Base-by-base conservation (phyloP, 2,329 filamentous ascomycete genomes). In the Claviceps sp. region DNA sequence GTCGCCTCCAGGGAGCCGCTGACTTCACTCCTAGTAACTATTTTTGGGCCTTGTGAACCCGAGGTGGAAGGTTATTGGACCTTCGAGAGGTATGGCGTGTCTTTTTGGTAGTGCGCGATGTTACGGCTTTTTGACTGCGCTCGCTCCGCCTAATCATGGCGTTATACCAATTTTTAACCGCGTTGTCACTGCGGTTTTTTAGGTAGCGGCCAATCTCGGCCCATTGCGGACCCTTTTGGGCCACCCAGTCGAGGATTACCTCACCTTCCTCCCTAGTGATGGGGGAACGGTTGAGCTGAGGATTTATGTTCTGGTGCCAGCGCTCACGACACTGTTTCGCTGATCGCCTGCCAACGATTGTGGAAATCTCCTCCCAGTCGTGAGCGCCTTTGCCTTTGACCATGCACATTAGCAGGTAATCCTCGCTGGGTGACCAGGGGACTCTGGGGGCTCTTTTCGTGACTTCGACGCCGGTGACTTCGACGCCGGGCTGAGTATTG, bases 81-180 rank as follows among this genome's bases (percentile, higher is more conserved):
- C 22, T 22, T 22, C 22, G 22, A 22, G 22, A 22, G 22, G 22
- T 1, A 22, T 22, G 22, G n/a, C 18, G 8, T 4, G 13, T 11
- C 2, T 7, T 11, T 14, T 7, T 13, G 6, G 18, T 13, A 3
- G 4, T 6, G n/a, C 3, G 18, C 13, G 18, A 8, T 18, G 14
- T 22, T 4, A 18, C 34, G 4, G 41, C 3, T 20, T 20, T 30
- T 0, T 6, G 9, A 4, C 18, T 48, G 57, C 82, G 72, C 62
- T 74, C 77, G 61, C 85, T 77, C 62, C 89, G 81, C 71, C 95
- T 95, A 77, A 90, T 86, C 65, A 85, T 87, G 48, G 90, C 89
- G 64, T 95, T 95, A 87, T 88, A 95, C 89, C 89, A 96, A 69
- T 96, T 96, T 79, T 96, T 96, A 57, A 96, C 88, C 30, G 88